Percentiles rank a stretch among this genome's conserved stretches.
phyloP scores from a whole-genome alignment of 139 green algal genomes.

The Axilococcus clingmanii region DNA sequence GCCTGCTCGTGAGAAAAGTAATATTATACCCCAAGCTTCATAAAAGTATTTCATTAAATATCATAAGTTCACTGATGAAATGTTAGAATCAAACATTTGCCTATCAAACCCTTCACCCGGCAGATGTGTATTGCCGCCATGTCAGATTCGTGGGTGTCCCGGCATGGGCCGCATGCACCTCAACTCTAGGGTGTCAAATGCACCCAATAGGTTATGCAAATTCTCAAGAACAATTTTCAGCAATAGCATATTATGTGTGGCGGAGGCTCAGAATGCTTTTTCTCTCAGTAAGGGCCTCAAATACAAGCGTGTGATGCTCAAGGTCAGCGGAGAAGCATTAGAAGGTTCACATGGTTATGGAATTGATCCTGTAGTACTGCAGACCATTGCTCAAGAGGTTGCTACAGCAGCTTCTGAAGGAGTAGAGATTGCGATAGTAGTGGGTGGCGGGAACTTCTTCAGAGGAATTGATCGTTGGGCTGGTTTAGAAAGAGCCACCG shows the following conservation, averaged over 20 bases:
- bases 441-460: constrained; percentile 97
- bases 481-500: constrained; percentile 81
- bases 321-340: constrained; percentile 91
- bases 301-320: constrained; percentile 68
- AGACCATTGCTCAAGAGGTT: constrained; percentile 77
- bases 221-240: too few relatives aligned
- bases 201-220: too few relatives aligned
- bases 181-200: too few relatives aligned
- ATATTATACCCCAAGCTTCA: too few relatives aligned
- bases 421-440: constrained; percentile 81
- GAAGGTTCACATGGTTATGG: constrained; percentile 68
- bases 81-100: too few relatives aligned
- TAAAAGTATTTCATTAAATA: too few relatives aligned
- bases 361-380: constrained; percentile 77
- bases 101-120: too few relatives aligned
- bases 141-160: too few relatives aligned
- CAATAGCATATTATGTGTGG: constrained; percentile 5
- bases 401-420: constrained; percentile 37
- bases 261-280: constrained; percentile 1
- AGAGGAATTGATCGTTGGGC: constrained; percentile 68
- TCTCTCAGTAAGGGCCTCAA: neutral
- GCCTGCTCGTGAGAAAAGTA: too few relatives aligned
- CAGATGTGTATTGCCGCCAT: too few relatives aligned
- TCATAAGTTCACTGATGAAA: too few relatives aligned
- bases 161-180: too few relatives aligned